phyloP scores from a whole-genome alignment of 2,329 filamentous ascomycete species.

The Alternaria panax region DNA sequence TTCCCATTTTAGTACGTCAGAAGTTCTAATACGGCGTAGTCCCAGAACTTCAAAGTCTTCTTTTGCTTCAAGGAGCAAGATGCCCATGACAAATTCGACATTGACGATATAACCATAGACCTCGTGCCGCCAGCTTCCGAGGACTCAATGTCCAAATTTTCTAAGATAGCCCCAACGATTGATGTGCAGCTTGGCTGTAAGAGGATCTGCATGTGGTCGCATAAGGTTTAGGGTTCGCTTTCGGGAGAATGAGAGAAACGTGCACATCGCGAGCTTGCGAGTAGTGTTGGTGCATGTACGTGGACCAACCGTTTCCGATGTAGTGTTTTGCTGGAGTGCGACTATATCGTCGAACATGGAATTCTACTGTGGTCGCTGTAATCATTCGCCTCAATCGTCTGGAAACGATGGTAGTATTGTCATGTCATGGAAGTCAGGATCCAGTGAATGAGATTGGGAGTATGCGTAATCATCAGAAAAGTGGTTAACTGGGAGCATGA shows the following conservation, averaged over 20 bases:
- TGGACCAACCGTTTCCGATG: background rate
- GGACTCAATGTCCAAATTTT: too few species aligned
- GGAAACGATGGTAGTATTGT: background rate
- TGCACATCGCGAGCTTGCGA: slow-evolving; percentile 4
- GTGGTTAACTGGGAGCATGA: background rate
- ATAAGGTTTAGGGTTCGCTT: too few species aligned
- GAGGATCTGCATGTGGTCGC: too few species aligned
- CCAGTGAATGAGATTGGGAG: slow-evolving; percentile 2
- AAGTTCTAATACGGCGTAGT: background rate
- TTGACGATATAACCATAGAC: too few species aligned
- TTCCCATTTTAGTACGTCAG: background rate
- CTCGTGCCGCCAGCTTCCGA: too few species aligned
- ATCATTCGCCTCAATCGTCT: background rate
- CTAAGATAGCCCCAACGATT: too few species aligned
- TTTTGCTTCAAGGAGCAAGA: too few species aligned
- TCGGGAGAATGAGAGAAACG: background rate
- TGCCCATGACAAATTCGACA: too few species aligned
- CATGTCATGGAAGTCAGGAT: slow-evolving; percentile 3
- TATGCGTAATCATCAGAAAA: background rate
- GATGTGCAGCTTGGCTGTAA: too few species aligned
- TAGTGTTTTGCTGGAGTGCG: background rate
- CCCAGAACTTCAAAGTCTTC: too few species aligned
- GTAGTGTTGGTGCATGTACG: slow-evolving; percentile 1
- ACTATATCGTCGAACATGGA: slow-evolving; percentile 5
- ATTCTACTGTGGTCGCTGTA: background rate